These are phyloP conservation scores for Coemansia sp. DNA, from an alignment of 192 early-diverging fungal genomes.

Conservation along the genomic window DNA sequence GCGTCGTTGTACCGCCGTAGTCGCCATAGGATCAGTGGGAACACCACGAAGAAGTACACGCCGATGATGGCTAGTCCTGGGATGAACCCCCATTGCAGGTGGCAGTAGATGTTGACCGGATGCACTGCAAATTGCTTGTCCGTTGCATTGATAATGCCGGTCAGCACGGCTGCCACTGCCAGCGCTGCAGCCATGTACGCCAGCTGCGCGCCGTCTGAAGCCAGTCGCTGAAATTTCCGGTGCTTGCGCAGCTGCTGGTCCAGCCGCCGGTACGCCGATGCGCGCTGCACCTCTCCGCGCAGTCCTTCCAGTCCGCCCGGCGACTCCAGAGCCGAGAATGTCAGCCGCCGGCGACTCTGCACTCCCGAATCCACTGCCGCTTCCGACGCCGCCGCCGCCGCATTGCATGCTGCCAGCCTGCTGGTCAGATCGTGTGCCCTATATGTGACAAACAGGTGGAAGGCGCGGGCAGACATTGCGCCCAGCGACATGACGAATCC, in stretches of 20 bases:
- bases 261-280: too few species aligned
- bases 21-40: conserved; percentile 52
- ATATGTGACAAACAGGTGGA: conserved; percentile 31
- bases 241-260: conserved; percentile 26
- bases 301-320: too few species aligned
- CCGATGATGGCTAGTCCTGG: too few species aligned
- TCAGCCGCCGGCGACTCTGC: too few species aligned
- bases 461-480: conserved; percentile 37
- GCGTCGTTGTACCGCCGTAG: conserved; percentile 54
- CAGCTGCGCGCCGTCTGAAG: conserved; percentile 22
- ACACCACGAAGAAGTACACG: too few species aligned
- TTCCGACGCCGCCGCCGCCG: too few species aligned
- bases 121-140: conserved; percentile 30
- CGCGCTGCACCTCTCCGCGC: too few species aligned
- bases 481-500: conserved; percentile 30
- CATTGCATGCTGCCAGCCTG: conserved; percentile 7
- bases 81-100: conserved; percentile 26
- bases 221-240: conserved; percentile 19
- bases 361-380: too few species aligned
- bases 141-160: conserved; percentile 21
- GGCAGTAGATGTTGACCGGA: conserved; percentile 17
- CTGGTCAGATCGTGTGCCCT: conserved; percentile 27
- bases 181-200: conserved; percentile 11
- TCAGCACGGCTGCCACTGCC: not conserved
- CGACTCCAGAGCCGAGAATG: too few species aligned